Percentiles rank a stretch among this genome's conserved stretches.
phyloP scores from a whole-genome alignment of 2,329 filamentous ascomycete genomes.

The Paraconiothyrium brasiliense region DNA sequence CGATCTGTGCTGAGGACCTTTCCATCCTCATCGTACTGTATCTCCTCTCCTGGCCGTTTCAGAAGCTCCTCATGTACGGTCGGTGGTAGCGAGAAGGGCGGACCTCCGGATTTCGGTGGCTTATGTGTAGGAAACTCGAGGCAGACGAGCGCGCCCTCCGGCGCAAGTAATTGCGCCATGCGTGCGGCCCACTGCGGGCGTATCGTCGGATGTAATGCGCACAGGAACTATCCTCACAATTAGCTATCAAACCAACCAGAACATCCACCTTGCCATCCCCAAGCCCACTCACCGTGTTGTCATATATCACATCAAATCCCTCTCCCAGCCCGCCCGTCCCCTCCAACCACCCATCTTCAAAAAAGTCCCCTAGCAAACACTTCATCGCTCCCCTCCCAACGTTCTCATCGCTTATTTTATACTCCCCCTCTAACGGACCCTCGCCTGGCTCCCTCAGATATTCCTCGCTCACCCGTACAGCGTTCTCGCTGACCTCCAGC shows the following conservation, averaged over 20 bases:
- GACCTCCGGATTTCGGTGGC: conserved; percentile 70
- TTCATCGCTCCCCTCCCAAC: conserved; percentile 61
- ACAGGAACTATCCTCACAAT: conserved; percentile 63
- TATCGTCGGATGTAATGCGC: conserved; percentile 64
- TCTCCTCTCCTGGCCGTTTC: conserved; percentile 71
- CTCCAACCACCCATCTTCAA: conserved; percentile 66
- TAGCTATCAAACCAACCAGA: background rate
- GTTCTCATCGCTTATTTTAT: conserved; percentile 53
- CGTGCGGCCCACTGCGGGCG: conserved; percentile 67
- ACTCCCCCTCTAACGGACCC: conserved; percentile 53
- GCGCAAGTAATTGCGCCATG: conserved; percentile 63
- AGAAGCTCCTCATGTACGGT: conserved; percentile 78
- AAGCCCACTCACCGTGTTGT: conserved; percentile 63
- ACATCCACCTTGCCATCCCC: background rate
- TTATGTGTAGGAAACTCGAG: conserved; percentile 84
- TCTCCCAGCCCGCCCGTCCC: conserved; percentile 44
- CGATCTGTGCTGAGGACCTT: conserved; percentile 60
- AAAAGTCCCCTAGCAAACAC: conserved; percentile 74
- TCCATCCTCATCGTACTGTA: conserved; percentile 68
- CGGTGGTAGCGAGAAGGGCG: conserved; percentile 75
- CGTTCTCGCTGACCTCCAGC: conserved; percentile 70
- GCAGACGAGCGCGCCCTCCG: conserved; percentile 65
- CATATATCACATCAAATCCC: conserved; percentile 73
- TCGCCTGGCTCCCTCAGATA: conserved; percentile 43
- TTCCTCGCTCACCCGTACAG: conserved; percentile 57